A percentile compares a stretch with the other conserved stretches of the same genome.
Evolutionary conservation across 2,329 filamentous ascomycete genomes (phyloP).

Genomic region (Neonectria punicea): DNA sequence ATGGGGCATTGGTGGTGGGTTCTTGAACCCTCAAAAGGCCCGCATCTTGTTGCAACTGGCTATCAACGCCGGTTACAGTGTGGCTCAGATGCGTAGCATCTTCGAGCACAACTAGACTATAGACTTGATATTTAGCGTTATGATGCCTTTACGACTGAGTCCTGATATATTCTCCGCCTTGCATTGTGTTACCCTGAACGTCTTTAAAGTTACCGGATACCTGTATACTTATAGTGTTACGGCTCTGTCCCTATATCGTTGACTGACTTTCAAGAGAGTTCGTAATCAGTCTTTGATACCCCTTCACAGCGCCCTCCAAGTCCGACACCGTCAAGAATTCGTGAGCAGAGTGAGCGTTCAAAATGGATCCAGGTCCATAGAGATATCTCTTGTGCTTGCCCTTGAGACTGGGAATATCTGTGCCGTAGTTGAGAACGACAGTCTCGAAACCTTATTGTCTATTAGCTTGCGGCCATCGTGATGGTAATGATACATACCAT

Average conservation of each 20-base stretch:
- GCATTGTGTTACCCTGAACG: background rate
- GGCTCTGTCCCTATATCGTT: background rate
- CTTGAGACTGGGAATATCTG: constrained; percentile 81
- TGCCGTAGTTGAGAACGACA: constrained; percentile 85
- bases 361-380: constrained; percentile 74
- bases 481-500: constrained; percentile 1
- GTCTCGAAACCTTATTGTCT: constrained; percentile 70
- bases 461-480: background rate
- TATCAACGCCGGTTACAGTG: constrained; percentile 33
- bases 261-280: constrained; percentile 52
- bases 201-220: background rate
- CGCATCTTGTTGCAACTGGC: constrained; percentile 60
- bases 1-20: constrained; percentile 56
- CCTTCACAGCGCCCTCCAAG: constrained; percentile 77
- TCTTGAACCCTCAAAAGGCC: constrained; percentile 65
- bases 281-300: constrained; percentile 74
- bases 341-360: constrained; percentile 83
- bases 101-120: background rate
- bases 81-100: constrained; percentile 27
- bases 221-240: background rate
- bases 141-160: background rate
- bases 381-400: constrained; percentile 71
- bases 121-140: background rate
- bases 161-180: background rate
- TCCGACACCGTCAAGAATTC: constrained; percentile 80